Percentiles rank a stretch among this genome's conserved stretches.
These are phyloP conservation scores for Scheffersomyces spartinae DNA, from an alignment of 805 yeast genomes.

Conservation along the genomic window DNA sequence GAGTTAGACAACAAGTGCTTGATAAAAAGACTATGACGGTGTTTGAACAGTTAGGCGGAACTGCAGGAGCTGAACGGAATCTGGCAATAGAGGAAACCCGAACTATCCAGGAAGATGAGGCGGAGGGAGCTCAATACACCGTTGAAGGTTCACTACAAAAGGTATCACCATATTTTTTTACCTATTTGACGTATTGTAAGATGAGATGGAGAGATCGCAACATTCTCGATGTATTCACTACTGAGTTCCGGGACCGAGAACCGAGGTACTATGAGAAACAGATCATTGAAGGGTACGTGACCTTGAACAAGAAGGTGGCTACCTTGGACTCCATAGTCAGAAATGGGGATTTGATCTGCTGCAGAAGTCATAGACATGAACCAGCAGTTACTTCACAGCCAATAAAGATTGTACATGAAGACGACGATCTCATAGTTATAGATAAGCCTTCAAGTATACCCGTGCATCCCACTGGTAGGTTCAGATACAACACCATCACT, in stretches of 20 bases:
- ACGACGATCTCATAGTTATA: conserved; percentile 66
- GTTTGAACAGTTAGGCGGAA: conserved; percentile 28
- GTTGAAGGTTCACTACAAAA: conserved; percentile 54
- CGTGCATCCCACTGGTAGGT: conserved; percentile 89
- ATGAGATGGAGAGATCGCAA: conserved; percentile 83
- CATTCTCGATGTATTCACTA: conserved; percentile 65
- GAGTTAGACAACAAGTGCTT: conserved; percentile 30
- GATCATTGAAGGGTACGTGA: conserved; percentile 54
- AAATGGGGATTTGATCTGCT: conserved; percentile 78
- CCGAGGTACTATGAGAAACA: conserved; percentile 51
- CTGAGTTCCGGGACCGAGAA: conserved; percentile 76
- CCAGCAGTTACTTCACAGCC: conserved; percentile 61
- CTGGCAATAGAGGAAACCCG: too few relatives aligned
- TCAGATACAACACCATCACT: conserved; percentile 65
- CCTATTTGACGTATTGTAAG: conserved; percentile 87
- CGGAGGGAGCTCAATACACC: conserved; percentile 44
- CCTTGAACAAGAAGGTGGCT: conserved; percentile 59
- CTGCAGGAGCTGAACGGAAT: conserved; percentile 6
- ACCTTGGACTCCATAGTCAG: conserved; percentile 49
- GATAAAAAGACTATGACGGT: conserved; percentile 34
- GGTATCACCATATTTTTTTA: conserved; percentile 78
- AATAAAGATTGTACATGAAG: conserved; percentile 59
- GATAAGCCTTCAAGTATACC: conserved; percentile 95
- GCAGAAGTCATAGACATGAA: conserved; percentile 79
- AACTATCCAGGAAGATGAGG: conserved; percentile 38